A percentile compares a stretch with the other conserved stretches of the same genome.
Evolutionary conservation across 176 grass and related monocot genomes (phyloP).

Genomic region (Oryza rufipogon): DNA sequence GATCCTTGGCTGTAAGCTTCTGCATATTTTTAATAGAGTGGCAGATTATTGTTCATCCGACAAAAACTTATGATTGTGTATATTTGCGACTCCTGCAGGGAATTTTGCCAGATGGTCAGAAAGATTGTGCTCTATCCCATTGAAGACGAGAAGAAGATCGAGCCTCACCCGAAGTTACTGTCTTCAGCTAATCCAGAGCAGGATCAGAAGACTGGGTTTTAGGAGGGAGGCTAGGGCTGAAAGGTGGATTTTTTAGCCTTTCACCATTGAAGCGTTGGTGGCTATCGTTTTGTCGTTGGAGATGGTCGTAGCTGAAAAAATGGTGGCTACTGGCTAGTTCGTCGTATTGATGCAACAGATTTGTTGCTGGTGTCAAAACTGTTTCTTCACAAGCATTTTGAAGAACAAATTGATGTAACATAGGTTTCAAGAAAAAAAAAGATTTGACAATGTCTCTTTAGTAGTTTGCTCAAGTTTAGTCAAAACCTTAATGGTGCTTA

Average conservation of each 20-base stretch:
- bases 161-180: conserved; percentile 19
- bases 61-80: neutral
- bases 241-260: conserved; percentile 47
- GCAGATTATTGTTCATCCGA: conserved; percentile 2
- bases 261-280: conserved; percentile 14
- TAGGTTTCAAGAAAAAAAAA: conserved; percentile 46
- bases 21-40: neutral
- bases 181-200: conserved; percentile 15
- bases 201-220: conserved; percentile 31
- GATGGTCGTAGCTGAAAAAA: conserved; percentile 32
- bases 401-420: conserved; percentile 52
- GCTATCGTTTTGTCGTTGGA: neutral
- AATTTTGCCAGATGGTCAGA: conserved; percentile 60
- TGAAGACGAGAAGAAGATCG: conserved; percentile 45
- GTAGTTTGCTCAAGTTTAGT: conserved; percentile 30
- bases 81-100: conserved; percentile 36
- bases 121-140: conserved; percentile 66
- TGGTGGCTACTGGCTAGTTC: conserved; percentile 25
- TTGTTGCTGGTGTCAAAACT: conserved; percentile 40
- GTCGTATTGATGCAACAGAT: conserved; percentile 36
- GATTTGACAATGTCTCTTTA: conserved; percentile 36
- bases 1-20: conserved; percentile 78
- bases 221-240: conserved; percentile 28
- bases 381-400: conserved; percentile 45
- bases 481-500: conserved; percentile 18